A percentile compares a stretch with the other conserved stretches of the same genome.
These are phyloP conservation scores for Tieghemiomyces parasiticus DNA, from an alignment of 192 early-diverging fungal genomes.

Conservation along the genomic window DNA sequence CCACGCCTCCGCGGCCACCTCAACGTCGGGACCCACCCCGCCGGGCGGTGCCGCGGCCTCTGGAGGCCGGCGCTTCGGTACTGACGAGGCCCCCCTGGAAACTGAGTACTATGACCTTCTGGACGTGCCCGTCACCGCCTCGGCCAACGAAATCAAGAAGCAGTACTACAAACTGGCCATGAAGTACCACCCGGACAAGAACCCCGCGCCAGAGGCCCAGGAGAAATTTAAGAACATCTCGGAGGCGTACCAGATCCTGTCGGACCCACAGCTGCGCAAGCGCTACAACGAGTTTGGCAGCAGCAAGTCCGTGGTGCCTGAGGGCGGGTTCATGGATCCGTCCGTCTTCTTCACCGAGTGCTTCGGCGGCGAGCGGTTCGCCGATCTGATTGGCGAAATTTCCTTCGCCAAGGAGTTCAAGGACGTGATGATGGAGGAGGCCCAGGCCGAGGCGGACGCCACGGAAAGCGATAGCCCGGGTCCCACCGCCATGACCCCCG, in stretches of 20 bases:
- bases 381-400: constrained; percentile 96
- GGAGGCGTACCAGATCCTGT: constrained; percentile 92
- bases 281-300: constrained; percentile 80
- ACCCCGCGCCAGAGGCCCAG: constrained; percentile 31
- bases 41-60: constrained; percentile 14
- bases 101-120: constrained; percentile 87
- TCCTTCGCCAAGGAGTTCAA: constrained; percentile 88
- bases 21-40: constrained; percentile 19
- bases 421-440: constrained; percentile 54
- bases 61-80: background rate
- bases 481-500: background rate
- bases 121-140: constrained; percentile 55
- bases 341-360: constrained; percentile 89
- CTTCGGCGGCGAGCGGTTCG: constrained; percentile 95
- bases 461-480: background rate
- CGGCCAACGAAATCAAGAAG: constrained; percentile 80
- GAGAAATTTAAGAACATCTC: constrained; percentile 83
- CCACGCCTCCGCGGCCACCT: constrained; percentile 5
- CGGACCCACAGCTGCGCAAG: constrained; percentile 75
- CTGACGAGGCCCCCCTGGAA: constrained; percentile 61
- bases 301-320: constrained; percentile 36
- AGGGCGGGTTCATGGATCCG: constrained; percentile 71
- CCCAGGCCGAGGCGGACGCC: constrained; percentile 32
- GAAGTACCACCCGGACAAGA: constrained; percentile 43
- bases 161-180: constrained; percentile 52